phyloP scores from a whole-genome alignment of 257 asterid species.

The Solanum piurae region DNA sequence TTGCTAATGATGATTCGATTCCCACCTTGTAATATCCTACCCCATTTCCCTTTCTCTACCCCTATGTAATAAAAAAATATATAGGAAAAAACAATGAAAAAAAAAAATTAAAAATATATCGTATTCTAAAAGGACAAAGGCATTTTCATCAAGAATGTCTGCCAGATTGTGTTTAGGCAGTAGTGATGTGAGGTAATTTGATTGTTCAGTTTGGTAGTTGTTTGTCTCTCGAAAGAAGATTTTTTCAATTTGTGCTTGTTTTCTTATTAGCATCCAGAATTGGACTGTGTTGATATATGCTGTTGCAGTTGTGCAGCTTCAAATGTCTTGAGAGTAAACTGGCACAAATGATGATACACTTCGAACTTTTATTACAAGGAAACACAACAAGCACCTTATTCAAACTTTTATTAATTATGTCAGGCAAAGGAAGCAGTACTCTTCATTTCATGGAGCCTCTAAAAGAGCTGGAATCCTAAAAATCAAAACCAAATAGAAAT shows the following conservation, averaged over 20 bases:
- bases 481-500: not conserved
- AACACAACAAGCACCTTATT: not conserved
- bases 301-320: not conserved
- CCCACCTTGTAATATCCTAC: not conserved
- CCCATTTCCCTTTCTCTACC: too few species aligned
- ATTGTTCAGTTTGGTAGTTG: too few species aligned
- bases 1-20: too few species aligned
- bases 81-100: too few species aligned
- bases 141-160: not conserved
- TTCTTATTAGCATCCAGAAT: not conserved
- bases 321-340: not conserved
- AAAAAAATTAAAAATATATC: too few species aligned
- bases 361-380: too few species aligned
- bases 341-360: not conserved
- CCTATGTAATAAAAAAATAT: too few species aligned
- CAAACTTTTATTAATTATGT: not conserved
- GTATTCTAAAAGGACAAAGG: too few species aligned
- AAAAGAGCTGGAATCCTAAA: not conserved
- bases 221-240: not conserved
- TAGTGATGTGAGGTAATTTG: too few species aligned
- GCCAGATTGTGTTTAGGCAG: too few species aligned
- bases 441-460: not conserved
- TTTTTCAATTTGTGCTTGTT: not conserved
- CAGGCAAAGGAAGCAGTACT: not conserved
- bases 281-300: not conserved